Base-by-base conservation (phyloP, 495 filamentous ascomycete genomes). In the Trichoderma asperelloides region DNA sequence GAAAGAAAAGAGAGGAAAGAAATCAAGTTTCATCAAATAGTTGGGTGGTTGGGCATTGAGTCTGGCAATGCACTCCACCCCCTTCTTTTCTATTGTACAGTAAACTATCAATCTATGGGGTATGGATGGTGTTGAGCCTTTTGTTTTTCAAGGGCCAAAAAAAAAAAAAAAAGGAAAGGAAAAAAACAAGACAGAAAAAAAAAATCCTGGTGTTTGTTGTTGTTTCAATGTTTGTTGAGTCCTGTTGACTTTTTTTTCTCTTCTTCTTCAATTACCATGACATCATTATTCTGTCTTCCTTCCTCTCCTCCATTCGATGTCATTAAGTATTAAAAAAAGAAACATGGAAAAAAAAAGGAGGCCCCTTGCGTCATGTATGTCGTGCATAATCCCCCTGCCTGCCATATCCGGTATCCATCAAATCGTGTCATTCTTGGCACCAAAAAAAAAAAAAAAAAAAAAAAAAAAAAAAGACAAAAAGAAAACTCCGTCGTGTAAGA, bases 41-140 rank as follows among this genome's bases (percentile, higher is more conserved):
- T 4, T 37, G 33, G 33, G 33, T 37, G 33, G 33, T 37, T 37
- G 33, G 33, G 33, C 33, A 37, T 37, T 37, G 33, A 37, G 33
- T 23, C 21, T 51, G 0, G 18, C 47, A 51, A 23, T 51, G 47
- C 33, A 51, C 47, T 9, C n/a, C 18, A 18, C 47, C 18, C 15
- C 15, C 15, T 47, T 47, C 16, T 47, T 18, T 51, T 51, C 2
- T 51, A 51, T 8, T 23, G 47, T 37, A 37, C 33, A 37, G 21
- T 23, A n/a, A 51, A 51, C 47, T 51, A 51, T 51, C 47, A 51
- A 51, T 51, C 47, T 51, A 51, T 51, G 47, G 47, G 33, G 47
- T 51, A 51, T 51, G 18, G 47, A 23, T 23, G n/a, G 23, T 51
- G 18, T 51, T 51, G 47, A 51, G 18, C 43, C 18, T 51, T 4